Percentiles rank a stretch among this genome's conserved stretches.
These are phyloP conservation scores for Chrysanthemum seticuspe DNA, from an alignment of 129 eudicot genomes.

Conservation along the genomic window DNA sequence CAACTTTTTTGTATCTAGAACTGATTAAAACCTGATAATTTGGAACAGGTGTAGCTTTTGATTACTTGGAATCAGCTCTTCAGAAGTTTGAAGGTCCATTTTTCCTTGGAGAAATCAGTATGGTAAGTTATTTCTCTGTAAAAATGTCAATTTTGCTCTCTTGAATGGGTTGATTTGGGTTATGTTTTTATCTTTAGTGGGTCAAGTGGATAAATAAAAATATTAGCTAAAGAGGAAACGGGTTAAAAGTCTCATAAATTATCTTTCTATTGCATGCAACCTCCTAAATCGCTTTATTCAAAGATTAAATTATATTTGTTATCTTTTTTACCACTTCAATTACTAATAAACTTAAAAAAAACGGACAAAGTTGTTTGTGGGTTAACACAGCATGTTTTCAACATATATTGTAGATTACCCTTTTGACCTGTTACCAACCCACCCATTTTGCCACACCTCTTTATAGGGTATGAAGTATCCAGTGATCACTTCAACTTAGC, in stretches of 20 bases:
- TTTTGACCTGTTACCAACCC: neutral
- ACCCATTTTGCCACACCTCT: neutral
- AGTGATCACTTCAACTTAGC: neutral
- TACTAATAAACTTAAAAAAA: too few relatives aligned
- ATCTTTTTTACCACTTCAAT: too few relatives aligned
- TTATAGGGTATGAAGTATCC: neutral
- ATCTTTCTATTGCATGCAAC: too few relatives aligned
- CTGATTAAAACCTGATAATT: neutral
- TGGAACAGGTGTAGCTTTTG: constrained; percentile 56
- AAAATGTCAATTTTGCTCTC: neutral
- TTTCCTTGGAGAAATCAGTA: constrained; percentile 75
- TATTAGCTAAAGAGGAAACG: neutral
- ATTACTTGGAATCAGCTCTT: constrained; percentile 70
- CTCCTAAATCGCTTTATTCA: too few relatives aligned
- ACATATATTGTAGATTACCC: neutral
- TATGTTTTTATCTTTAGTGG: neutral
- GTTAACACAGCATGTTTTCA: too few relatives aligned
- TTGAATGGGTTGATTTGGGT: neutral
- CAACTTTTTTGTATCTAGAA: neutral
- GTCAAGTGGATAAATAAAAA: too few relatives aligned
- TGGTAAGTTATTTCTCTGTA: constrained; percentile 31
- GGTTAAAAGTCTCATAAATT: too few relatives aligned
- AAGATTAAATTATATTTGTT: too few relatives aligned
- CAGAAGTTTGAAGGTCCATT: constrained; percentile 69
- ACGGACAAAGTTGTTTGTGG: too few relatives aligned